Percentiles rank a stretch among this genome's conserved stretches.
Conservation (phyloP, 2,329 filamentous ascomycete species). For the Epichloe festucae region DNA sequence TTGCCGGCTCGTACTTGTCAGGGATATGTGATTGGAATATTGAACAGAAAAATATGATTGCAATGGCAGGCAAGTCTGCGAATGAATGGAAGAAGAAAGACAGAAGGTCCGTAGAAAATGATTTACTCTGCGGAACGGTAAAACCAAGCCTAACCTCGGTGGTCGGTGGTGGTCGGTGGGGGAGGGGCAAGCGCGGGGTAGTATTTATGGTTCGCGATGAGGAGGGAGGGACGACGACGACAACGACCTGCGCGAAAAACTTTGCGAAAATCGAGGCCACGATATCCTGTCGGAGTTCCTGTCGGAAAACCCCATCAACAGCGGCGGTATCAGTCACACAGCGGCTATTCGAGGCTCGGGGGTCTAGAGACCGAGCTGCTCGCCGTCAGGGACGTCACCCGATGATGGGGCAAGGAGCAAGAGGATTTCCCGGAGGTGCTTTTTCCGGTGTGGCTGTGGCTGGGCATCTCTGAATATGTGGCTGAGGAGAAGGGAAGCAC, state of each 20-base stretch:
- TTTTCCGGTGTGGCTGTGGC: neutral
- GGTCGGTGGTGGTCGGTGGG: no score
- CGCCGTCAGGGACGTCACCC: neutral
- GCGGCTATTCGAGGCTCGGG: no score
- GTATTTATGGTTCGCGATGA: neutral
- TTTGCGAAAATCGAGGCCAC: no score
- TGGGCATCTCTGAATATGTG: neutral
- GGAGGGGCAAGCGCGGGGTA: neutral
- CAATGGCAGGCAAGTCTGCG: neutral
- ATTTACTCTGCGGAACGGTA: neutral
- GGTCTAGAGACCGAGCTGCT: neutral
- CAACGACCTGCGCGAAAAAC: no score
- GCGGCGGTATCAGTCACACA: neutral
- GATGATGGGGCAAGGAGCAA: constrained; percentile 10
- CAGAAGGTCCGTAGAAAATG: neutral
- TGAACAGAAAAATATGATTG: no score
- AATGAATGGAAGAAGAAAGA: neutral
- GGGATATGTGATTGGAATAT: no score
- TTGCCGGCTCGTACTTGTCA: neutral
- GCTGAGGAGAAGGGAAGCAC: neutral
- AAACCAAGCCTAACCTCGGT: constrained; percentile 4
- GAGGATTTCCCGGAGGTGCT: constrained; percentile 21
- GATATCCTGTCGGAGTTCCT: no score
- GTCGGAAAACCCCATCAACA: no score
- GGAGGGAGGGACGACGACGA: no score